phyloP scores from a whole-genome alignment of 2,329 filamentous ascomycete genomes.

The Colletotrichum lini region DNA sequence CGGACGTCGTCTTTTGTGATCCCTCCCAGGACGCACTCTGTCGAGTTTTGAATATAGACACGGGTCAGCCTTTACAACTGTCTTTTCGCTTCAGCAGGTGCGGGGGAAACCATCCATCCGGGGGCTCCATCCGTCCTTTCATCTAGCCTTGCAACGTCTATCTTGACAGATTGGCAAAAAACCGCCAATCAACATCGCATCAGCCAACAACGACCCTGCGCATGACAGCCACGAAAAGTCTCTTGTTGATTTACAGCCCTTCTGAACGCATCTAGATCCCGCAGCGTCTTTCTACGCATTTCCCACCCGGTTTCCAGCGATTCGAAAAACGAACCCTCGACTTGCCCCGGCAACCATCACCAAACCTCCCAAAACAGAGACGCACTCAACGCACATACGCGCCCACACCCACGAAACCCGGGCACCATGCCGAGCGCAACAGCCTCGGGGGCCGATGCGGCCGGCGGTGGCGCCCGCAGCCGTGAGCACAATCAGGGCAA shows the following conservation, averaged over 20 bases:
- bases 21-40: background rate
- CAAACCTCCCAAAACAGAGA: background rate
- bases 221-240: slow-evolving; percentile 8
- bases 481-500: slow-evolving; percentile 84
- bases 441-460: slow-evolving; percentile 68
- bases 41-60: background rate
- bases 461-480: slow-evolving; percentile 58
- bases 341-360: slow-evolving; percentile 20
- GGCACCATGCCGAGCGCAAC: slow-evolving; percentile 63
- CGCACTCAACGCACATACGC: background rate
- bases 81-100: slow-evolving; percentile 4
- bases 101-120: slow-evolving; percentile 27
- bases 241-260: background rate
- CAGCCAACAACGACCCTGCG: slow-evolving; percentile 4
- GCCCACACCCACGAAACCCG: background rate
- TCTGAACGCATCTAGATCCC: background rate
- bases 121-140: slow-evolving; percentile 21
- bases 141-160: slow-evolving; percentile 31
- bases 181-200: slow-evolving; percentile 26
- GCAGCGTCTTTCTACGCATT: background rate
- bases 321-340: slow-evolving; percentile 2
- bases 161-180: slow-evolving; percentile 40
- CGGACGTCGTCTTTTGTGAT: background rate
- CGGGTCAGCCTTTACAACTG: background rate
- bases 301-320: background rate